Conservation (phyloP, 1,284 basidiomycete species). For the Cutaneotrichosporon sp. region DNA sequence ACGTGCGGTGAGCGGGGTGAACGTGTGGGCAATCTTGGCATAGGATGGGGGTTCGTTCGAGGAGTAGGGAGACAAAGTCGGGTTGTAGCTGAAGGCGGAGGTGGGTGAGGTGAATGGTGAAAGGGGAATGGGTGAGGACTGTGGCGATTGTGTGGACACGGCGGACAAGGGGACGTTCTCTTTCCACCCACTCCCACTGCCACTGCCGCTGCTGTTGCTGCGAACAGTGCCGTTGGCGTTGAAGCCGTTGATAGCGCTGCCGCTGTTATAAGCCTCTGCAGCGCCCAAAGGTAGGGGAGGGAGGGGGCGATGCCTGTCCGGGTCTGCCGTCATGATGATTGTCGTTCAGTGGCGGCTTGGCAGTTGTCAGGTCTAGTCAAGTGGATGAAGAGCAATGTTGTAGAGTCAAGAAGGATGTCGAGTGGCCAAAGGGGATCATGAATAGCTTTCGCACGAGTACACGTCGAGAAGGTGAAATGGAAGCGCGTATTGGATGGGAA, state of each 20-base stretch:
- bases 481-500: no score
- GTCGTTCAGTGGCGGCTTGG: no score
- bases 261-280: neutral
- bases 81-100: neutral
- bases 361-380: neutral
- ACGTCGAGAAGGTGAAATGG: no score
- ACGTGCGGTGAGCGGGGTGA: neutral
- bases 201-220: no score
- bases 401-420: no score
- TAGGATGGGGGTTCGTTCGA: neutral
- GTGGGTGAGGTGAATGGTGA: neutral
- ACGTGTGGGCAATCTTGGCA: neutral
- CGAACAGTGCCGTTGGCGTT: no score
- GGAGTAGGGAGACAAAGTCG: neutral
- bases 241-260: neutral
- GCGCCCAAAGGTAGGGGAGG: neutral
- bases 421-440: no score
- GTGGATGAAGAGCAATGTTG: no score
- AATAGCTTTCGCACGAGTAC: no score
- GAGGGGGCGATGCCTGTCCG: neutral
- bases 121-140: neutral
- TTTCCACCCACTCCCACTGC: no score
- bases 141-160: no score
- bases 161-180: no score
- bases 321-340: neutral